Evolutionary conservation across 148 eudicot genomes (phyloP).

Genomic region (Cornus suecica): DNA sequence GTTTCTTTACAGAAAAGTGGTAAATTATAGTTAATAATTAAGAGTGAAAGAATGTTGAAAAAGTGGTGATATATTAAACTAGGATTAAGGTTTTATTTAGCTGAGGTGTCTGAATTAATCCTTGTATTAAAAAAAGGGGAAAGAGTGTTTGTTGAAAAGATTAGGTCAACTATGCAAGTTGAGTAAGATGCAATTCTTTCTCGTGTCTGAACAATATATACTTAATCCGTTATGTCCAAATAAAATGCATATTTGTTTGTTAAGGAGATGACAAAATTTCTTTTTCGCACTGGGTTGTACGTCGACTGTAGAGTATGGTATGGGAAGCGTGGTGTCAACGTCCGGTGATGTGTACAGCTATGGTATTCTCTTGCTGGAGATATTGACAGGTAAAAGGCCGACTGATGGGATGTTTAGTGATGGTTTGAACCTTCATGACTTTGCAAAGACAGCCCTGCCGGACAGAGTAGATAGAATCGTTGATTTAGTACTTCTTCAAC

Average conservation of each 20-base stretch:
- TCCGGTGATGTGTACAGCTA: conserved; percentile 18
- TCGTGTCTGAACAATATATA: too few relatives aligned
- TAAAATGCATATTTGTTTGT: not conserved
- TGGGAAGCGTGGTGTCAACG: conserved; percentile 14
- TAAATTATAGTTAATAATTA: too few relatives aligned
- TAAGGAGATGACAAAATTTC: not conserved
- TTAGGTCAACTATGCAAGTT: too few relatives aligned
- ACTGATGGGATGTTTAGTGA: not conserved
- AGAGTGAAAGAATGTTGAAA: too few relatives aligned
- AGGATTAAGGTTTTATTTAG: too few relatives aligned
- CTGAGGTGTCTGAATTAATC: too few relatives aligned
- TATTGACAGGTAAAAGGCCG: conserved; percentile 14
- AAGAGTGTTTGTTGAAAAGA: too few relatives aligned
- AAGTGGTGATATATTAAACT: too few relatives aligned
- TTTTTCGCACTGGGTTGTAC: not conserved
- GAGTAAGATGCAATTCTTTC: too few relatives aligned
- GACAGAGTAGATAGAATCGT: conserved; percentile 9
- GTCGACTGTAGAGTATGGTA: conserved; percentile 4
- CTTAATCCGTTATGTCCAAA: too few relatives aligned
- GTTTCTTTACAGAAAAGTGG: too few relatives aligned
- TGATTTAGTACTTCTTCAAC: not conserved
- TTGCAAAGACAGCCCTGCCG: not conserved
- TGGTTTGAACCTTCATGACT: conserved; percentile 9
- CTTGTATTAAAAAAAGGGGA: too few relatives aligned
- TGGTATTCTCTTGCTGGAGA: conserved; percentile 18